Evolutionary conservation across 306 rosid genomes (phyloP), one percentile per base, ranked within the genome.

Genomic region (Casuarina equisetifolia): DNA sequence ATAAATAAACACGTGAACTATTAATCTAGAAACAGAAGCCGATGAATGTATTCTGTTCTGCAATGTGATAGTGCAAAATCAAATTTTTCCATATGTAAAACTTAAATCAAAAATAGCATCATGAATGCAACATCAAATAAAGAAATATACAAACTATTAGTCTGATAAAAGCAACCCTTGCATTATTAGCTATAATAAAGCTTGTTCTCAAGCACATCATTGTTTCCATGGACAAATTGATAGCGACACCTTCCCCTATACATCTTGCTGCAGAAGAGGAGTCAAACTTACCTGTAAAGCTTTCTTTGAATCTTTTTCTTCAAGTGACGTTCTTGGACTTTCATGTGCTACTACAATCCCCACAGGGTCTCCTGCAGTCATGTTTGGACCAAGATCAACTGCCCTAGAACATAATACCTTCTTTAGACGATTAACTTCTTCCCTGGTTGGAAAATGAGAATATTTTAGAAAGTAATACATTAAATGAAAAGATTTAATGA

Each of bases 351-450:
- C 72, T 61, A 57, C 73, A 85, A 81, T 80, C 76, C 52, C 83
- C 48, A 76, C 78, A 20, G 82, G 68, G 72, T 85, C 90, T 82
- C 51, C 78, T 61, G 79, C 64, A 70, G 75, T 69, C 68, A 20
- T 63, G 64, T 63, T 57, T 61, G 66, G 76, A 44, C 70, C 66
- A 83, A 69, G 82, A 64, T 86, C 93, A 70, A 81, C 78, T 49
- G 82, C 88, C 89, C 88, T 92, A 35, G 97, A 95, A 62, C 86
- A 86, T 78, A 95, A 73, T 61, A 95, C 76, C 74, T 77, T 88
- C 89, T 91, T 81, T 76, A 95, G 79, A 64, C 16, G 93, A 79
- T 82, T 70, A 39, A 83, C 82, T 87, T 94, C 97, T 62, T 86
- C 93, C 84, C 98, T 94, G 84, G 84, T 89, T 54, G 50, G 51